These are phyloP conservation scores for Cnidoscolus chayamansa DNA, from an alignment of 441 rosid species.

Conservation along the genomic window DNA sequence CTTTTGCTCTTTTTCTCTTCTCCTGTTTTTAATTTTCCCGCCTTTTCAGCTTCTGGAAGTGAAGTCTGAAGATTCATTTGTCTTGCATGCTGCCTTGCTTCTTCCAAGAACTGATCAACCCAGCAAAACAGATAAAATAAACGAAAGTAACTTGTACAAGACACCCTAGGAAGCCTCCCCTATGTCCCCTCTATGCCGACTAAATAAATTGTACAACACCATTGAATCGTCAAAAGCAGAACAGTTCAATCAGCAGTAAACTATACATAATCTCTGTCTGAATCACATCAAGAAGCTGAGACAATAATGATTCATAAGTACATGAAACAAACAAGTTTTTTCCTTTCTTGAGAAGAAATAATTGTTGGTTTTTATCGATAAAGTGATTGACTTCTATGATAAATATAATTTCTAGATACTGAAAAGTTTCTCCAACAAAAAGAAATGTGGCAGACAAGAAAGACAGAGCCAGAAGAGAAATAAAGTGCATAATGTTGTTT, in stretches of 20 bases:
- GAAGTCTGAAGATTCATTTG: constrained; percentile 23
- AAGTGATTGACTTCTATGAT: no score
- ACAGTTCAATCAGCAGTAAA: background rate
- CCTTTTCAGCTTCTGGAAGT: constrained; percentile 20
- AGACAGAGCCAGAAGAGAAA: background rate
- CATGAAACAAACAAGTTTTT: background rate
- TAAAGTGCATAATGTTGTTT: constrained; percentile 9
- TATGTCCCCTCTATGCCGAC: background rate
- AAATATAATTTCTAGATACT: background rate
- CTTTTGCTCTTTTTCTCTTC: constrained; percentile 39
- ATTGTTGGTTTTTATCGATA: background rate
- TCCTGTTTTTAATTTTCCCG: constrained; percentile 15
- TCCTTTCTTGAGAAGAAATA: no score
- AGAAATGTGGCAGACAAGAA: background rate
- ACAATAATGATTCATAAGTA: background rate
- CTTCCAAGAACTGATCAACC: constrained; percentile 48
- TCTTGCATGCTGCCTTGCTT: constrained; percentile 46
- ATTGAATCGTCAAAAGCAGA: constrained; percentile 1
- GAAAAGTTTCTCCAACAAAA: background rate
- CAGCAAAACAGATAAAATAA: background rate
- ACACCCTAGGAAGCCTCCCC: background rate
- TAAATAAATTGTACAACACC: background rate
- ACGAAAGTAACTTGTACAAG: background rate
- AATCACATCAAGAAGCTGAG: background rate
- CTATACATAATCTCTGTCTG: background rate